Evolutionary conservation across 768 basidiomycete genomes (phyloP).

Genomic region (Suillus weaverae): DNA sequence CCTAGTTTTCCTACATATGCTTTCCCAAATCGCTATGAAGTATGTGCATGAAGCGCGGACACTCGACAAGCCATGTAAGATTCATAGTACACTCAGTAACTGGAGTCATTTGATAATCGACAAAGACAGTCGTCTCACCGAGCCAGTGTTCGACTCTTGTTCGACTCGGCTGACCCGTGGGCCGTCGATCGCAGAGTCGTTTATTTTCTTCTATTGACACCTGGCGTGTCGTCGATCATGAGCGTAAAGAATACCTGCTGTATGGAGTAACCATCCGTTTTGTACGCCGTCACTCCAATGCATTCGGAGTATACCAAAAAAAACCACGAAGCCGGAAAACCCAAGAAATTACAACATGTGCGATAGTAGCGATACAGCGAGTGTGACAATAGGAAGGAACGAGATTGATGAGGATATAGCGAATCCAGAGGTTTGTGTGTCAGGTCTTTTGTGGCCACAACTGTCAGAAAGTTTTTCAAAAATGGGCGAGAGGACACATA

Average conservation of each 20-base stretch:
- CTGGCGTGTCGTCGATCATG: not conserved
- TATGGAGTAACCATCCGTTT: not conserved
- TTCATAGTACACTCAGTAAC: no score
- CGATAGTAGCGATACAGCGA: not conserved
- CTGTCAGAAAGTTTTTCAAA: not conserved
- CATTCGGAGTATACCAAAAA: not conserved
- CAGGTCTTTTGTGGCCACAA: not conserved
- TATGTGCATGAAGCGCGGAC: not conserved
- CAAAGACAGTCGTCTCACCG: no score
- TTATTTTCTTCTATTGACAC: not conserved
- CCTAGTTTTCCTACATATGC: not conserved
- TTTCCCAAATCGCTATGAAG: not conserved
- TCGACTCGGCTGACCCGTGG: no score
- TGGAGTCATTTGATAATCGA: no score
- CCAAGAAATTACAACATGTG: not conserved
- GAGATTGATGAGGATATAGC: not conserved
- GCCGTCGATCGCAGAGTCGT: not conserved
- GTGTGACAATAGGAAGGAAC: not conserved
- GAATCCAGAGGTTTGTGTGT: not conserved
- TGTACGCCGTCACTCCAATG: not conserved
- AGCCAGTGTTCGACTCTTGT: no score
- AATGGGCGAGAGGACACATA: conserved; percentile 34
- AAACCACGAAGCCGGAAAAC: not conserved
- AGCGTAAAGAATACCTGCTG: not conserved
- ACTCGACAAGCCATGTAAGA: not conserved